Base-by-base conservation (phyloP, 2,329 filamentous ascomycete genomes). In the Epichloe bromicola region DNA sequence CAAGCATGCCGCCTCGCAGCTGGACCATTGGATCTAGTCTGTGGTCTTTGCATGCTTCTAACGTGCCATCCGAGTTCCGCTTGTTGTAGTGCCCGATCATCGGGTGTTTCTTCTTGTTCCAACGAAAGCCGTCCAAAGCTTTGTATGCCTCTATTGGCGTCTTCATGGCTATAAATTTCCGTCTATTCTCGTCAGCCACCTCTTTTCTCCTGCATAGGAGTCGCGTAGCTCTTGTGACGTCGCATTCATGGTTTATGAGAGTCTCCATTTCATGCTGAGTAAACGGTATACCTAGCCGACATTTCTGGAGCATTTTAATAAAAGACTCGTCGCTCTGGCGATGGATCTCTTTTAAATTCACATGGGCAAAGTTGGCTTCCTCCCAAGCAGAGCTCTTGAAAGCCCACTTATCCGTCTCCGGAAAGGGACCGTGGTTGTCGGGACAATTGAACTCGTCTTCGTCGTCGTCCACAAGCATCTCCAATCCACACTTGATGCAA, bases 331-430 rank as follows among this genome's bases (percentile, higher is more conserved):
- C 79, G 6, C 58, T 71, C 53, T 84, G 80, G 4, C 80, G 72
- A 57, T 80, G 76, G 4, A 83, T 76, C 4, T 72, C 66, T 2
- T 64, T 72, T 0, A 84, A 66, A 8, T 78, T 68, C 2, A 81
- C 64, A 51, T 78, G 69, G 2, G 60, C 61, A 57, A 84, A 82
- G 2, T 73, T 56, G 54, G 76, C 77, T 43, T 74, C 64, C 12
- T 65, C 53, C 81, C 80, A 85, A 0, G 72, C 72, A 2, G 62
- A 51, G 55, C 76, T 80, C 17, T 69, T 65, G 56, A 84, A 84
- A 0, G 79, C 80, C 75, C 78, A 84, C 56, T 79, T 80, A 10
- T 83, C 73, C 14, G 61, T 63, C 23, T 78, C 72, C 4, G 5
- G 15, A 33, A 46, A 46, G n/a, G 43, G 43, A 2, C 30, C 30